Base-by-base conservation (phyloP, 2,329 filamentous ascomycete genomes). In the Chaetomiaceae sp. region DNA sequence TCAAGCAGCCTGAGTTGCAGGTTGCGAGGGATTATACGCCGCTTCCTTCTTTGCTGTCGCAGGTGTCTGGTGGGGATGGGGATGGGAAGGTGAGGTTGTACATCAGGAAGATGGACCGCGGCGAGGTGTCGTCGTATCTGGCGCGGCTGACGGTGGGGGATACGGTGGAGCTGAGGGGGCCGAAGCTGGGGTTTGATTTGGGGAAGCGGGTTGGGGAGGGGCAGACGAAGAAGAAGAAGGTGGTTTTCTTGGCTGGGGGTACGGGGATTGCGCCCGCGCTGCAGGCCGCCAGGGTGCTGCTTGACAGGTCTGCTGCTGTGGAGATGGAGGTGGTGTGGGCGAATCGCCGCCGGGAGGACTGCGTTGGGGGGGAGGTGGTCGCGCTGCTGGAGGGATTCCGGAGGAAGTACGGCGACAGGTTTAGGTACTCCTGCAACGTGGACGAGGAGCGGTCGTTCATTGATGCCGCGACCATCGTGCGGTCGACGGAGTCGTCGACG, bases 1-100 rank as follows among this genome's bases (percentile, higher is more conserved):
- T 96, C 64, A 96, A 95, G 71, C 93, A 97, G 70, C 93, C 93
- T 2, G 85, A 96, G 66, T 71, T 97, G 51, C 91, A 96, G 69
- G 95, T 99, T 60, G 88, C 89, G 38, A 75, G 93, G 55, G 84
- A 89, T 51, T 99, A 99, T 69, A 97, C 93, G 4, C 90, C 92
- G 0, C 73, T 99, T 0, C 92, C 89, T n/a, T 17, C 2, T 60
- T 31, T 2, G 16, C 9, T 66, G n/a, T 61, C 63, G 13, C 52
- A 30, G 48, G 54, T 55, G 7, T 60, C 67, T 31, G 60, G 66
- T 27, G 58, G 23, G 20, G 35, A 58, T 31, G 61, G 67, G 27
- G 58, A 10, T 14, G 40, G 74, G 35, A 65, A 71, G 2, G 62
- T 96, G 48, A 76, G 86, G 8, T 84, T 97, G 55, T 77, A 95